These are phyloP conservation scores for Cercis canadensis DNA, from an alignment of 306 rosid species.

Conservation along the genomic window DNA sequence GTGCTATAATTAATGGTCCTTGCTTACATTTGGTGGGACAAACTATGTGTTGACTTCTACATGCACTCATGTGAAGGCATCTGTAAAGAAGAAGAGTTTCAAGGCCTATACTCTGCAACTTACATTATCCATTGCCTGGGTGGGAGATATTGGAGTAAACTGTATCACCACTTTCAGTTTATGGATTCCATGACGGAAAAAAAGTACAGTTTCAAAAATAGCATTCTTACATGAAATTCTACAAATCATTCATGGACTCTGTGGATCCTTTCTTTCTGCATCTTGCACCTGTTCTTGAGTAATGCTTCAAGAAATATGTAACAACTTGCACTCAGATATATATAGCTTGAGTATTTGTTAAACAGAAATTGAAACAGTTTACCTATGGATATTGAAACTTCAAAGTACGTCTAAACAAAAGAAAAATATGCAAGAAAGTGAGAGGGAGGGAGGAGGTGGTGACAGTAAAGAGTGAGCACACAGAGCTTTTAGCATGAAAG, in stretches of 20 bases:
- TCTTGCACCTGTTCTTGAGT: neutral
- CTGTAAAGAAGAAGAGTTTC: too few species aligned
- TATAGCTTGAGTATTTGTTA: conserved; percentile 1
- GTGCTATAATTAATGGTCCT: too few species aligned
- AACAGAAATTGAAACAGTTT: neutral
- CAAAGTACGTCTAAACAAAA: neutral
- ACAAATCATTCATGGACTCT: neutral
- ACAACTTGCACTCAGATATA: neutral
- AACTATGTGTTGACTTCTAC: too few species aligned
- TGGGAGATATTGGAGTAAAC: neutral
- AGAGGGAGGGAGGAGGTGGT: conserved; percentile 18
- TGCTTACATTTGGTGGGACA: too few species aligned
- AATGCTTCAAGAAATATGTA: neutral
- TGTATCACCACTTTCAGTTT: neutral
- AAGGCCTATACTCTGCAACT: too few species aligned
- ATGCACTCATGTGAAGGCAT: too few species aligned
- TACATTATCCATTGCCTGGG: neutral
- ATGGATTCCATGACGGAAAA: neutral
- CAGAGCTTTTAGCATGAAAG: conserved; percentile 47
- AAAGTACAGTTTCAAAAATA: neutral
- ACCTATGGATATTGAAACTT: too few species aligned
- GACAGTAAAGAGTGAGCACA: conserved; percentile 63
- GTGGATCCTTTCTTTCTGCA: neutral
- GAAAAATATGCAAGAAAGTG: neutral
- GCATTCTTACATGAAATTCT: too few species aligned